Evolutionary conservation across 371 early-diverging fungal species (phyloP).

Genomic region (Mucor mucedo): DNA sequence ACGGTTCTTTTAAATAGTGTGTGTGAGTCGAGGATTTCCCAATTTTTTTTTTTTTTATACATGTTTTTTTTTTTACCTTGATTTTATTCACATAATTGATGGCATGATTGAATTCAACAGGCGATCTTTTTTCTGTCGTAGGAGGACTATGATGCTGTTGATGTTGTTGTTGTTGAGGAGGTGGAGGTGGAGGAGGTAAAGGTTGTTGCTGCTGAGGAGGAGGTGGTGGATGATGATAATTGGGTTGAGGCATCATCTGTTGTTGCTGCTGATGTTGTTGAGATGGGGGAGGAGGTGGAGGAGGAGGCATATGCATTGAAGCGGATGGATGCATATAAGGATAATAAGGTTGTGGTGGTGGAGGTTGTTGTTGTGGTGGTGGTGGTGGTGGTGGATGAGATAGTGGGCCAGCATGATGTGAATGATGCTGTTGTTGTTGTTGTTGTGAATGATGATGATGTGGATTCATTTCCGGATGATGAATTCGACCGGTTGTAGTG

Average conservation of each 20-base stretch:
- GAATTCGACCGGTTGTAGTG: slow-evolving; percentile 19
- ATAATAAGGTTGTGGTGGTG: slow-evolving; percentile 12
- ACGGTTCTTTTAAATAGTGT: slow-evolving; percentile 80
- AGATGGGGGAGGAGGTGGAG: slow-evolving; percentile 15
- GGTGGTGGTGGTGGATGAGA: slow-evolving; percentile 15
- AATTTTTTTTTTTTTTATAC: background rate
- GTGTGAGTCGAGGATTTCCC: too few species aligned
- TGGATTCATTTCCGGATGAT: slow-evolving; percentile 60
- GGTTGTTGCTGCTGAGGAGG: slow-evolving; percentile 9
- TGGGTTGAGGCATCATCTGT: slow-evolving; percentile 19
- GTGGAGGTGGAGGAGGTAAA: slow-evolving; percentile 4
- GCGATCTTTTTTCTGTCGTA: slow-evolving; percentile 20
- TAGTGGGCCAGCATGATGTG: too few species aligned
- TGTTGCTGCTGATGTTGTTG: slow-evolving; percentile 20
- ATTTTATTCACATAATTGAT: slow-evolving; percentile 98
- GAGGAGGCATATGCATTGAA: slow-evolving; percentile 5
- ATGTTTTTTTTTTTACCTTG: slow-evolving; percentile 52
- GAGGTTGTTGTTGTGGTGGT: slow-evolving; percentile 11
- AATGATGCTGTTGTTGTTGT: too few species aligned
- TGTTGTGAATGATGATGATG: too few species aligned
- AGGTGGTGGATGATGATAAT: slow-evolving; percentile 16
- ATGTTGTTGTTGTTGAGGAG: slow-evolving; percentile 5
- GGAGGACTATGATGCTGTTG: slow-evolving; percentile 11
- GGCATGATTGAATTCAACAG: slow-evolving; percentile 94
- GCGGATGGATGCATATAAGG: background rate